Evolutionary conservation across 108 stramenopile species (phyloP).

Genomic region (Phaeodactylum tricornutum): DNA sequence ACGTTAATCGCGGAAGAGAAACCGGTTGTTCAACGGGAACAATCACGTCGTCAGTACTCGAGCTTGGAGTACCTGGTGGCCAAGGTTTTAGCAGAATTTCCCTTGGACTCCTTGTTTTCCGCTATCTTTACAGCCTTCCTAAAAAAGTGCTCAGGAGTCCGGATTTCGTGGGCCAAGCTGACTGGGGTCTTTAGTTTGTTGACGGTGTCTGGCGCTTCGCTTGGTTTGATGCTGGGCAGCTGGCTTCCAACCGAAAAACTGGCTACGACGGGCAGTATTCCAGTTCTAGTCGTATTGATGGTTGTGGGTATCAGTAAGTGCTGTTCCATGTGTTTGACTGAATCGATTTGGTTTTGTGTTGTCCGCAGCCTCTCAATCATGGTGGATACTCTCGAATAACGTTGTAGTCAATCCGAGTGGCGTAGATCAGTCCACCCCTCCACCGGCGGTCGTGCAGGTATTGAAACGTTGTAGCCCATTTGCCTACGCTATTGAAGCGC

Average conservation of each 20-base stretch:
- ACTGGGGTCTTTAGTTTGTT: slow-evolving; percentile 58
- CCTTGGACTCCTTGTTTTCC: slow-evolving; percentile 57
- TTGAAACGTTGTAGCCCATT: slow-evolving; percentile 57
- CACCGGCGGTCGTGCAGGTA: slow-evolving; percentile 33
- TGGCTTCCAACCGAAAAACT: slow-evolving; percentile 37
- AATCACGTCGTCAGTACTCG: slow-evolving; percentile 53
- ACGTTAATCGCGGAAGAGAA: slow-evolving; percentile 70
- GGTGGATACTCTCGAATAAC: too few species aligned
- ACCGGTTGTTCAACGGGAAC: slow-evolving; percentile 67
- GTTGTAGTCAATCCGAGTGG: slow-evolving; percentile 85
- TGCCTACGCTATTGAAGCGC: slow-evolving; percentile 69
- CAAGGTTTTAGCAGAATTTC: slow-evolving; percentile 72
- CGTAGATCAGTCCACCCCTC: slow-evolving; percentile 28
- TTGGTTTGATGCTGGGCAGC: slow-evolving; percentile 79
- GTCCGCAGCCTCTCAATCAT: too few species aligned
- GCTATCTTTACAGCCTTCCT: slow-evolving; percentile 54
- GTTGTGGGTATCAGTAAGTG: slow-evolving; percentile 52
- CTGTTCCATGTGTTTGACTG: slow-evolving; percentile 21
- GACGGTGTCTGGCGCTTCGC: slow-evolving; percentile 61
- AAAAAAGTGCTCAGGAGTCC: slow-evolving; percentile 40
- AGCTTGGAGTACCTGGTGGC: slow-evolving; percentile 77
- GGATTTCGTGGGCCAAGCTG: slow-evolving; percentile 39
- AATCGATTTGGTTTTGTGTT: too few species aligned
- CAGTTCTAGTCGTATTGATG: slow-evolving; percentile 51
- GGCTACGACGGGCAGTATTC: slow-evolving; percentile 48